Percentiles rank a stretch among this genome's conserved stretches.
Evolutionary conservation across 1,284 basidiomycete genomes (phyloP).

Genomic region (Leccinum fuscescens): DNA sequence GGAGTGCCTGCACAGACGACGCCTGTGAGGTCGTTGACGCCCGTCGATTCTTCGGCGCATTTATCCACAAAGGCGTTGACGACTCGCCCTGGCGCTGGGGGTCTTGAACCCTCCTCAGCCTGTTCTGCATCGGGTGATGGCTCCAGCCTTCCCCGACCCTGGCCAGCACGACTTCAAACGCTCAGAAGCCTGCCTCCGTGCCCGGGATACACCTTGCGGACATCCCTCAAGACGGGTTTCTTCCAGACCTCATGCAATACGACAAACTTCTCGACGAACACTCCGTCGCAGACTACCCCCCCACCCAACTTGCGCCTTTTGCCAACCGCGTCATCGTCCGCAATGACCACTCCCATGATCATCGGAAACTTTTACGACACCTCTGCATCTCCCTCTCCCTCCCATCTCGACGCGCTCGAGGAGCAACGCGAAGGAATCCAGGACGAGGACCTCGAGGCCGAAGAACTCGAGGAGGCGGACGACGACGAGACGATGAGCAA

Average conservation of each 20-base stretch:
- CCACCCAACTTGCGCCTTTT: constrained; percentile 47
- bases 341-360: constrained; percentile 48
- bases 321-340: constrained; percentile 60
- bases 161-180: neutral
- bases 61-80: no score
- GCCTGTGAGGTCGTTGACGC: constrained; percentile 6
- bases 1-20: constrained; percentile 11
- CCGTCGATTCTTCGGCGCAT: no score
- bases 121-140: no score
- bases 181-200: constrained; percentile 1
- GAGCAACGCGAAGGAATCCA: constrained; percentile 7
- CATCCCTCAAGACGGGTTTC: constrained; percentile 30
- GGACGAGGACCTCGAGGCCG: constrained; percentile 13
- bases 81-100: no score
- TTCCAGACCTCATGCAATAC: constrained; percentile 59
- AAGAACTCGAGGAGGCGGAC: constrained; percentile 21
- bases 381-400: constrained; percentile 6
- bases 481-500: constrained; percentile 27
- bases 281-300: constrained; percentile 52
- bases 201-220: constrained; percentile 22
- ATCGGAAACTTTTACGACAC: constrained; percentile 27
- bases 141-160: constrained; percentile 6
- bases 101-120: no score
- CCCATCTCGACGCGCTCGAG: constrained; percentile 4
- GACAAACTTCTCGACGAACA: constrained; percentile 61